Evolutionary conservation across 2,329 filamentous ascomycete species (phyloP).

Genomic region (Cladophialophora psammophila): DNA sequence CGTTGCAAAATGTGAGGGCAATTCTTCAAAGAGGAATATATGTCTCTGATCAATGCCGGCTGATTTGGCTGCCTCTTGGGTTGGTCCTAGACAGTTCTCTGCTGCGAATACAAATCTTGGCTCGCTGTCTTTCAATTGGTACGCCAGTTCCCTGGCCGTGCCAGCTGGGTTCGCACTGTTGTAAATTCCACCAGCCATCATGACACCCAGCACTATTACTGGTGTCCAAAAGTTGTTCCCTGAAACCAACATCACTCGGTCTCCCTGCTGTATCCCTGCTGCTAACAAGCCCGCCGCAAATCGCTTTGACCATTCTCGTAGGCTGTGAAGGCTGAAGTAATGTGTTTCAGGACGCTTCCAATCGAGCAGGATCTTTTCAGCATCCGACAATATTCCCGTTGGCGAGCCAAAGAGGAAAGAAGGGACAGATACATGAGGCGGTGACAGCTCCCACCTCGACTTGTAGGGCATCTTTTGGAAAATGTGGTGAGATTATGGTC

Average conservation of each 20-base stretch:
- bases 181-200: slow-evolving; percentile 58
- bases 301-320: slow-evolving; percentile 71
- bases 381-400: background rate
- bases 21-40: slow-evolving; percentile 22
- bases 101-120: slow-evolving; percentile 55
- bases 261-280: slow-evolving; percentile 67
- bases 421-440: slow-evolving; percentile 17
- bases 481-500: background rate
- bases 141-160: slow-evolving; percentile 55
- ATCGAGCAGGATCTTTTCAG: slow-evolving; percentile 53
- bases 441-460: slow-evolving; percentile 9
- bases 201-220: slow-evolving; percentile 52
- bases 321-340: slow-evolving; percentile 64
- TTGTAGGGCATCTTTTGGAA: slow-evolving; percentile 14
- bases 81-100: slow-evolving; percentile 38
- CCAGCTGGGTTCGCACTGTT: slow-evolving; percentile 60
- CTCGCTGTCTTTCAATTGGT: slow-evolving; percentile 54
- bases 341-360: slow-evolving; percentile 67
- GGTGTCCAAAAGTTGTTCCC: slow-evolving; percentile 74
- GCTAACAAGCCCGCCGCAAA: slow-evolving; percentile 68
- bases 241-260: slow-evolving; percentile 72
- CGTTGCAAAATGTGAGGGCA: background rate
- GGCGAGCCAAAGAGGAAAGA: slow-evolving; percentile 19
- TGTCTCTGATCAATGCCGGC: background rate
- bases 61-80: slow-evolving; percentile 11